A percentile compares a stretch with the other conserved stretches of the same genome.
phyloP scores from a whole-genome alignment of 2,329 filamentous ascomycete genomes.

The Fusarium miscanthi region DNA sequence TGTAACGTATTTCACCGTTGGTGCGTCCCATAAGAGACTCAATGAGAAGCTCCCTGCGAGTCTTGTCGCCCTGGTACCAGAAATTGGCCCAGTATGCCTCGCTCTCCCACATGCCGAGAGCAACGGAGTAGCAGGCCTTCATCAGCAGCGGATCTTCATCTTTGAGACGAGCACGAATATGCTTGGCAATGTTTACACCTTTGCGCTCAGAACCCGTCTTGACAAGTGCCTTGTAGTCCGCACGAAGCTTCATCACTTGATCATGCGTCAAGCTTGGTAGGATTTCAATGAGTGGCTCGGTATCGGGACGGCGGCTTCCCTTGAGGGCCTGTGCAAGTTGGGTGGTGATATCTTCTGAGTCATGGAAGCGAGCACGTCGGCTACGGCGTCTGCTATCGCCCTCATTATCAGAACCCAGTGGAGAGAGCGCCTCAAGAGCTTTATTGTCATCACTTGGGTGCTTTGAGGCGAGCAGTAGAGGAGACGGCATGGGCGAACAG shows the following conservation, averaged over 20 bases:
- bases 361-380: slow-evolving; percentile 81
- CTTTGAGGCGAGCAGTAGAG: slow-evolving; percentile 68
- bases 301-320: slow-evolving; percentile 72
- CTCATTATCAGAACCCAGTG: slow-evolving; percentile 60
- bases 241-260: slow-evolving; percentile 86
- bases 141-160: slow-evolving; percentile 80
- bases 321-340: slow-evolving; percentile 80
- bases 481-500: slow-evolving; percentile 93
- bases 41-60: slow-evolving; percentile 87
- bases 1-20: slow-evolving; percentile 86
- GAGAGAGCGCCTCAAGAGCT: slow-evolving; percentile 63
- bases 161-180: slow-evolving; percentile 81
- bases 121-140: slow-evolving; percentile 91
- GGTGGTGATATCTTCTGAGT: slow-evolving; percentile 81
- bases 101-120: slow-evolving; percentile 88
- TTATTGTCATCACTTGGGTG: slow-evolving; percentile 61
- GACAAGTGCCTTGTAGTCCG: slow-evolving; percentile 89
- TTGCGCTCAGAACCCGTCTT: slow-evolving; percentile 79
- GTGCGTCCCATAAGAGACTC: slow-evolving; percentile 91
- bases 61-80: slow-evolving; percentile 92
- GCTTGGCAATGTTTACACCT: slow-evolving; percentile 86
- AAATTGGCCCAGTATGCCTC: slow-evolving; percentile 99
- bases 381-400: slow-evolving; percentile 58
- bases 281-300: slow-evolving; percentile 80
- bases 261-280: slow-evolving; percentile 86